Evolutionary conservation across 257 asterid genomes (phyloP), one percentile per base, ranked within the genome.

Genomic region (Apocynum venetum): DNA sequence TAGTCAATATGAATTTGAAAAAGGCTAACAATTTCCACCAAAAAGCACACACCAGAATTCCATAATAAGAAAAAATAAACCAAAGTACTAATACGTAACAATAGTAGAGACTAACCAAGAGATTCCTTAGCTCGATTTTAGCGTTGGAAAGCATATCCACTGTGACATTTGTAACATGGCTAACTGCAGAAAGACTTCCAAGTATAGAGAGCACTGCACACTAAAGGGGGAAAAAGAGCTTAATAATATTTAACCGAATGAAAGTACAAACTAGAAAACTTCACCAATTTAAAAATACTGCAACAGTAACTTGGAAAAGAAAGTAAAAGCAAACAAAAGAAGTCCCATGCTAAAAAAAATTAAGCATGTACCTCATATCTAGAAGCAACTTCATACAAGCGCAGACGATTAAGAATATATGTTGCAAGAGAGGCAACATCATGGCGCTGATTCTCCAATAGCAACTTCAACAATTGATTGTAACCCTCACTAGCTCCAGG

Each of bases 301-400:
- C 65, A 13, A 56, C 40, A 11, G 20, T 2, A 41, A 38, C 43
- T 66, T 4, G 46, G 36, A 65, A 75, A 61, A 65, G 43, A 38
- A 19, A 66, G 19, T 31, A 19, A 48, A 66, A 65, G 19, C 44
- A 36, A 76, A 65, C 12, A 17, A 44, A 74, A 63, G 38, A 83
- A 79, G 19, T 72, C 35, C 53, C 60, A 73, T 44, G 71, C 41
- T 40, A 75, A 57, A 40, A n/a, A 78, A 76, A 86, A 15, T 79
- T 80, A 57, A 84, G 56, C 78, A 78, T 63, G 74, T 87, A 96
- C 99, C 97, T 96, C 99, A 80, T 89, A 93, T 93, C 95, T 86
- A 66, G 96, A 90, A 81, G 97, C 90, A 85, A 91, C 92, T 89
- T 96, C 99, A 87, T 93, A 96, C 56, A 88, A 83, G 52, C 93